A percentile compares a stretch with the other conserved stretches of the same genome.
phyloP scores from a whole-genome alignment of 139 green algal species.

The Asterochloris sp. region DNA sequence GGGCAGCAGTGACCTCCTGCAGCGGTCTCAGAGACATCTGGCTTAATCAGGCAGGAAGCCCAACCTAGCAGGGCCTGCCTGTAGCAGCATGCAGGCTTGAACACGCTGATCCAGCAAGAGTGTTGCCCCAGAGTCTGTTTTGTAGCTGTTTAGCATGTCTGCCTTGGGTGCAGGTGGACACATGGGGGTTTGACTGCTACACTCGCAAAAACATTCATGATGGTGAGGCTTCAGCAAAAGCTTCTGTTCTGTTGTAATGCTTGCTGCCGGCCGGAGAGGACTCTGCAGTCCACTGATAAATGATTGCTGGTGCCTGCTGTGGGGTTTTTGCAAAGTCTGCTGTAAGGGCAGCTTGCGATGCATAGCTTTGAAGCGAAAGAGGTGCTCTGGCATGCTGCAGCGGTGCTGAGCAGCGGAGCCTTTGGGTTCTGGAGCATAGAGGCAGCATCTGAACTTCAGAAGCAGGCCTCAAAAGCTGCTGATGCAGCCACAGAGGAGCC shows the following conservation, averaged over 20 bases:
- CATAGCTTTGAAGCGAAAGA: not conserved
- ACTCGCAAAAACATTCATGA: constrained; percentile 74
- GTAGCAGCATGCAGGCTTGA: no score
- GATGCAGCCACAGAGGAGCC: not conserved
- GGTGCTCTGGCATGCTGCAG: constrained; percentile 5
- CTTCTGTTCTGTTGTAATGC: not conserved
- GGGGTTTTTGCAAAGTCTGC: no score
- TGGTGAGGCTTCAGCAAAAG: constrained; percentile 27
- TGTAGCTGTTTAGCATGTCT: no score
- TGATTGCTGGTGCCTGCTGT: no score
- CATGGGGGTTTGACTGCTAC: constrained; percentile 88
- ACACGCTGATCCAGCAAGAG: no score
- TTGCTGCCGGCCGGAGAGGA: no score
- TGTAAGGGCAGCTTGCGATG: not conserved
- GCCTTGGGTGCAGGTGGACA: constrained; percentile 34
- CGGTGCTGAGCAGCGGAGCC: constrained; percentile 41
- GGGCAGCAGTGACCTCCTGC: no score
- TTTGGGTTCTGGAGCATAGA: constrained; percentile 31
- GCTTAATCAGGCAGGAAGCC: no score
- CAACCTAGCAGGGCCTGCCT: no score
- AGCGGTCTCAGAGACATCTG: no score
- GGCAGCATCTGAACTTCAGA: constrained; percentile 3
- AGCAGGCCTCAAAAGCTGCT: constrained; percentile 12
- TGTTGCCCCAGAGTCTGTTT: no score
- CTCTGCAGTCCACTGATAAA: no score